Evolutionary conservation across 192 early-diverging fungal genomes (phyloP), one percentile per base, ranked within the genome.

Genomic region (Entomortierella lignicola): DNA sequence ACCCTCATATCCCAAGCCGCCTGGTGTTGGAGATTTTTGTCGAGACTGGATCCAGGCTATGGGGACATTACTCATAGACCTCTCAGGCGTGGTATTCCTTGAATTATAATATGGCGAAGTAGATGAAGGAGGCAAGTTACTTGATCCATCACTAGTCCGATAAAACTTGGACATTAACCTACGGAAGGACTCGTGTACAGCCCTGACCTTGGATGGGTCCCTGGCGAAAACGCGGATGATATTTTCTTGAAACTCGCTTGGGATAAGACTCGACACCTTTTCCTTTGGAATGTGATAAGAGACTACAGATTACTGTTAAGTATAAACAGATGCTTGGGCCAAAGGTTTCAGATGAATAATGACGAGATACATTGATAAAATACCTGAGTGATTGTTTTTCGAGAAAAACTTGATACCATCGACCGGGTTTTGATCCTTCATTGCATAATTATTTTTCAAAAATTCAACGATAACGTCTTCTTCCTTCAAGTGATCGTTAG

Each of bases 391-490:
- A 13, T 81, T 73, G 18, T 71, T 74, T 55, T 96, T 95, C 27
- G 84, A 89, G 81, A 88, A 96, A 64, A 98, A 98, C 39, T 85
- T 83, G 63, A 96, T 86, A 31, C 73, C 77, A 63, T 98, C 94
- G 10, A 98, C 91, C 0, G 97, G 97, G 63, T 99, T 97, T 30
- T 89, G 77, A 51, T 90, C 89, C 58, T 90, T 88, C 89, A 94
- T 92, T n/a, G 93, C 94, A 80, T 93, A 97, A 70, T 94, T 91
- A 23, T 96, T 87, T 25, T 85, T 90, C 10, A 88, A 53, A 56
- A 86, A 88, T 44, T 94, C 84, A 4, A 95, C 85, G 77, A 94
- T 89, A 8, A 97, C 88, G 70, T 97, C 96, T 8, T 87, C 72
- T 64, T 86, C 86, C 0, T 39, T 68, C 39, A 98, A 81, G 60